Evolutionary conservation across 306 rosid species (phyloP), one percentile per base, ranked within the genome.

Genomic region (Rosa multiflora): DNA sequence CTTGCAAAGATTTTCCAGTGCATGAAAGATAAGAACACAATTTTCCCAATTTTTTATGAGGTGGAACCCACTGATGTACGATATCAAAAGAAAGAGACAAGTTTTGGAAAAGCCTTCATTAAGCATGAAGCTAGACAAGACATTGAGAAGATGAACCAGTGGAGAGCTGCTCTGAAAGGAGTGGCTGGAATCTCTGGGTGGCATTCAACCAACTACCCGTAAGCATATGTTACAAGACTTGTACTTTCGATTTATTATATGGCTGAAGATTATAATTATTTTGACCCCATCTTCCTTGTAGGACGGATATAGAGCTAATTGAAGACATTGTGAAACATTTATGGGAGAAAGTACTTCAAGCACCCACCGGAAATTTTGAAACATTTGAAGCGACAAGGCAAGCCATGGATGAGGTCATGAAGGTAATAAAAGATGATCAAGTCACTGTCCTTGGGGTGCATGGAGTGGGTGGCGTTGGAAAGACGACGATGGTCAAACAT

Each of bases 391-490:
- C 51, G 10, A 68, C 52, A 18, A 9, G 47, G n/a, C 10, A 37
- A 68, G 73, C 73, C 20, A 68, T 68, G 73, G 23, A 39, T 4
- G 26, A 42, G 48, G 52, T 68, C 13, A 39, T 68, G 73, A 21
- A 68, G 46, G 73, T 39, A 3, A 10, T 68, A 23, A 68, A 48
- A 9, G 23, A 47, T 35, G 42, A 72, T 42, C 11, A 11, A 15
- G 39, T 15, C 35, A 6, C 21, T 13, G 13, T 72, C 39, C 6
- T 72, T 29, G 64, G 76, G 44, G 76, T 72, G 56, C 20, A 51
- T 51, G 56, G 56, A 4, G 8, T 29, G 26, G 26, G 8, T 15
- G 17, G 51, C 26, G 63, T 56, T 56, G 63, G 63, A 56, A 56
- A 21, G 63, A 56, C 63, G 4, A 56, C 63, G 10, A 40, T 69